Evolutionary conservation across 306 rosid species (phyloP), one percentile per base, ranked within the genome.

Genomic region (Quercus glauca): DNA sequence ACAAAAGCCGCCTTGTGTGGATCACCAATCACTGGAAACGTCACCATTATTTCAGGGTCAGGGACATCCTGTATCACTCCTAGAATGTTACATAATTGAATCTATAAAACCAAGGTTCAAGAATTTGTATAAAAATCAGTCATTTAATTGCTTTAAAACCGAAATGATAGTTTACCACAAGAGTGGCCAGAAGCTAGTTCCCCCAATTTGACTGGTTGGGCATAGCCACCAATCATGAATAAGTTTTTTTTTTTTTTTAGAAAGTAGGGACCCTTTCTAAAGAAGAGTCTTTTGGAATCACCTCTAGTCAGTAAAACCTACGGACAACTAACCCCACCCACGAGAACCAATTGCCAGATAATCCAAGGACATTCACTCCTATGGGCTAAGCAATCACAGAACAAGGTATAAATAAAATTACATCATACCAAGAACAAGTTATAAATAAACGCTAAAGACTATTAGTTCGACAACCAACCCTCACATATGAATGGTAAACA

Each of bases 41-140:
- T 55, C 91, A 92, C 86, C 88, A 90, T 84, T 26, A 95, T 81
- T 85, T 94, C 99, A 56, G 96, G 95, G 88, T 92, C 99, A 81
- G 94, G 87, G 18, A 95, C 98, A 85, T 91, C 97, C 97, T 94
- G 88, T 28, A 35, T 63, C 60, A 64, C 71, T 26, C 76, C 59
- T 82, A 55, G 4, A 43, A 51, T 63, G 81, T 83, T 64, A 76
- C 3, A 61, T 43, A 9, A 68, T 59, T 12, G 72, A 43, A 73
- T 28, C 53, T 71, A 77, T 25, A 23, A 64, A 35, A 73, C 67
- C 53, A 33, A 73, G 18, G 55, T 9, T 55, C 59, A 37, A 35
- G 0, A 19, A 35, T 19, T 35, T 33, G 37, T 35, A 68, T 13
- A 28, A 8, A 64, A 29, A 29, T 28, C 4, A 5, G 6, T 18